phyloP scores from a whole-genome alignment of 2,329 filamentous ascomycete species.

The Fusarium ramigenum region DNA sequence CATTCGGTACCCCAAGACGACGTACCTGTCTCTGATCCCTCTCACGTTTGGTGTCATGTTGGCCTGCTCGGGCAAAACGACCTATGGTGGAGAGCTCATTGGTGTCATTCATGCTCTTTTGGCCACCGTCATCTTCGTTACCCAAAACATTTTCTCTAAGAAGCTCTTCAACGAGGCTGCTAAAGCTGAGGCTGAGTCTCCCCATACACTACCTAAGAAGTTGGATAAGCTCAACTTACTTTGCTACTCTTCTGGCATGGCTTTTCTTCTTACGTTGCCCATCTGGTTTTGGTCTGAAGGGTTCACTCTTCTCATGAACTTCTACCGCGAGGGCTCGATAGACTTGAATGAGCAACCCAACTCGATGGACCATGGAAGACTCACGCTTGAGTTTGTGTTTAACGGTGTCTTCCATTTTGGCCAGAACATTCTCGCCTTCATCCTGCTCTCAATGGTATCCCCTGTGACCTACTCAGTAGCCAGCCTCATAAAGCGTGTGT shows the following conservation, averaged over 20 bases:
- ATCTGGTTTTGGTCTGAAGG: slow-evolving; percentile 96
- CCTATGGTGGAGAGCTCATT: slow-evolving; percentile 84
- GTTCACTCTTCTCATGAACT: slow-evolving; percentile 77
- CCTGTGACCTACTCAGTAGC: slow-evolving; percentile 98
- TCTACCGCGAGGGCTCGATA: slow-evolving; percentile 83
- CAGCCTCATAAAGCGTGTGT: slow-evolving; percentile 94
- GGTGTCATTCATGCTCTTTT: slow-evolving; percentile 90
- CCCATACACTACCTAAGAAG: slow-evolving; percentile 73
- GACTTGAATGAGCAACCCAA: slow-evolving; percentile 67
- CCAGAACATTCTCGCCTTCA: slow-evolving; percentile 94
- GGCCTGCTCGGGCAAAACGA: slow-evolving; percentile 85
- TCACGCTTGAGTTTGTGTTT: slow-evolving; percentile 89
- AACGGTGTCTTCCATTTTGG: slow-evolving; percentile 97
- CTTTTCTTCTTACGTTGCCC: slow-evolving; percentile 86
- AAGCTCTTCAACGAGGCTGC: slow-evolving; percentile 96
- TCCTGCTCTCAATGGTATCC: slow-evolving; percentile 90
- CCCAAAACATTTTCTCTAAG: slow-evolving; percentile 98
- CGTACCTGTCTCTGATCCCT: slow-evolving; percentile 89
- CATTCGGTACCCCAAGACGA: slow-evolving; percentile 86
- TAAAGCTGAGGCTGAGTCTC: slow-evolving; percentile 79
- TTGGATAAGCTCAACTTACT: slow-evolving; percentile 96
- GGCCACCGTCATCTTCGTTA: slow-evolving; percentile 94
- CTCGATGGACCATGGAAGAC: slow-evolving; percentile 77
- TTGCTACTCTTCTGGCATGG: slow-evolving; percentile 95
- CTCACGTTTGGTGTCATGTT: slow-evolving; percentile 95